Evolutionary conservation across 2,329 filamentous ascomycete species (phyloP).

Genomic region (Orbilia blumenaviensis): DNA sequence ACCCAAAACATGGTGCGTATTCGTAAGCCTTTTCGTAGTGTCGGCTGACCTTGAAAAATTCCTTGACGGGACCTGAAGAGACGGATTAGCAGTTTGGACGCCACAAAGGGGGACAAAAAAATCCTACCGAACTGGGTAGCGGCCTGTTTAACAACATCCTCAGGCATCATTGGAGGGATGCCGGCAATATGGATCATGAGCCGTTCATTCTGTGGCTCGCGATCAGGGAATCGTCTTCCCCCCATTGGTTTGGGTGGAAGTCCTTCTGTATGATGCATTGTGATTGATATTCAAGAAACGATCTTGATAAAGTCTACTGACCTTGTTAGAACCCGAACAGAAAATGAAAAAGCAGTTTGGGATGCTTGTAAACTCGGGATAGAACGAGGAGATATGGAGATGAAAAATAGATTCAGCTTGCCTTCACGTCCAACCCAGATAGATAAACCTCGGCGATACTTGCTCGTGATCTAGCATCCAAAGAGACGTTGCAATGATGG

Average conservation of each 20-base stretch:
- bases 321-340: neutral
- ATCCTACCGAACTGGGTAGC: constrained; percentile 44
- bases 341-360: neutral
- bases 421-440: neutral
- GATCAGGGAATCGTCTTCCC: constrained; percentile 15
- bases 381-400: neutral
- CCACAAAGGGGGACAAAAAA: neutral
- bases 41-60: constrained; percentile 48
- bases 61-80: constrained; percentile 32
- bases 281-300: constrained; percentile 11
- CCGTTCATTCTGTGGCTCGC: constrained; percentile 37
- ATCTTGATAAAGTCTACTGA: neutral
- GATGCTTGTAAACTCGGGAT: neutral
- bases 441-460: constrained; percentile 11
- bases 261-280: constrained; percentile 10
- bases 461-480: constrained; percentile 1
- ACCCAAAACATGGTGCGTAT: constrained; percentile 41
- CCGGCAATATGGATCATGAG: constrained; percentile 33
- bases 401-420: neutral
- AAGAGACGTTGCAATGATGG: constrained; percentile 5
- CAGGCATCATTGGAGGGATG: constrained; percentile 52
- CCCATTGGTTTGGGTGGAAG: constrained; percentile 22
- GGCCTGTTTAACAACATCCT: constrained; percentile 44
- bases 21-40: constrained; percentile 45
- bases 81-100: neutral